Conservation (phyloP, 257 asterid genomes). For the Solanum phureja region DNA sequence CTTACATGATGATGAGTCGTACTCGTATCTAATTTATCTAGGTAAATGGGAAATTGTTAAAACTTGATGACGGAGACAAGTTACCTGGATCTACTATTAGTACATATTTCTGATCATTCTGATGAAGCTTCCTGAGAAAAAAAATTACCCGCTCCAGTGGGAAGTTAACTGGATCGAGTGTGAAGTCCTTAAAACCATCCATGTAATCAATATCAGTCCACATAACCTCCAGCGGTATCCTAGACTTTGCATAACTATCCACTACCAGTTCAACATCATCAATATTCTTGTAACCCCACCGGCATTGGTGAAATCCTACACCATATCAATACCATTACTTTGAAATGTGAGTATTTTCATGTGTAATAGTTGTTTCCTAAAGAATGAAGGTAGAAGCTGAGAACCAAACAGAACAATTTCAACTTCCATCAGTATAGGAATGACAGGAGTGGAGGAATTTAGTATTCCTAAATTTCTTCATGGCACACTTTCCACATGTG, state of each 20-base stretch:
- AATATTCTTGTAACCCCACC: slow-evolving; percentile 13
- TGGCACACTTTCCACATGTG: neutral
- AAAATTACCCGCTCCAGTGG: slow-evolving; percentile 6
- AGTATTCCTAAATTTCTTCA: neutral
- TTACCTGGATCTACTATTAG: slow-evolving; percentile 24
- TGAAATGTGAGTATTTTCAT: neutral
- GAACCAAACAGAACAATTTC: neutral
- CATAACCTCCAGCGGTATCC: slow-evolving; percentile 18
- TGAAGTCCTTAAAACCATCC: slow-evolving; percentile 23
- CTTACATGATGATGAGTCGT: neutral
- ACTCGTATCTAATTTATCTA: neutral
- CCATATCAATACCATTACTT: neutral
- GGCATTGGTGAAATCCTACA: slow-evolving; percentile 23
- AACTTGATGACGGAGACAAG: neutral
- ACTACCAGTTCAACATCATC: slow-evolving; percentile 10
- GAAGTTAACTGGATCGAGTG: slow-evolving; percentile 17
- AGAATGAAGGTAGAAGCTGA: neutral
- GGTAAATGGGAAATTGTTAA: neutral
- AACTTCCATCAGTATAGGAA: neutral
- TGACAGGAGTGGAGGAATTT: neutral
- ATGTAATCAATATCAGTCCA: slow-evolving; percentile 25
- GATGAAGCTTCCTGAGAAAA: slow-evolving; percentile 8
- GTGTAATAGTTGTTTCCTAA: neutral
- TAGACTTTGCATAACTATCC: slow-evolving; percentile 9
- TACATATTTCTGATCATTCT: slow-evolving; percentile 14